phyloP scores from a whole-genome alignment of 768 basidiomycete species.

The Pulveroboletus sp. region DNA sequence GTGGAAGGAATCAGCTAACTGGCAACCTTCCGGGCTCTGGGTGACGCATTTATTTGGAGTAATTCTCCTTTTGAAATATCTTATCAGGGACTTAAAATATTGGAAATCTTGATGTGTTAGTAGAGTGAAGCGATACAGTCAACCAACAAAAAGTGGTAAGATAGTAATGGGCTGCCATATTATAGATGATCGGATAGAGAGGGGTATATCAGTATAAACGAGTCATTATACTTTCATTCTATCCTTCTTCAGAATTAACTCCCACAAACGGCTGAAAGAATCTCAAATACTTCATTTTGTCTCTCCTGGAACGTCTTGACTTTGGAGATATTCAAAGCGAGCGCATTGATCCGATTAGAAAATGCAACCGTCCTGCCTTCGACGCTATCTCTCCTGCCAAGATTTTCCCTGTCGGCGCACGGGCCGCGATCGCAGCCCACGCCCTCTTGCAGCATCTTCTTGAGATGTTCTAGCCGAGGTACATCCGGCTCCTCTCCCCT shows the following conservation, averaged over 20 bases:
- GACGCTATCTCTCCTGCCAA: constrained; percentile 43
- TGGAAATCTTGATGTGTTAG: too few species aligned
- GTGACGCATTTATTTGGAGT: too few species aligned
- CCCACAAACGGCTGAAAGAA: constrained; percentile 32
- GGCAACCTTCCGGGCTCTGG: too few species aligned
- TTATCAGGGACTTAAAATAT: too few species aligned
- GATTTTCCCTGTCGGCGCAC: constrained; percentile 19
- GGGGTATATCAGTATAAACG: constrained; percentile 4
- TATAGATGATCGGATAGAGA: neutral
- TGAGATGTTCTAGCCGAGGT: constrained; percentile 58
- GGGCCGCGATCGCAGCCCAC: constrained; percentile 38
- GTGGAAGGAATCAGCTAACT: too few species aligned
- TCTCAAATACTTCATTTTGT: constrained; percentile 66
- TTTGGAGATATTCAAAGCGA: constrained; percentile 67
- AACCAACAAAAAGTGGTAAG: neutral
- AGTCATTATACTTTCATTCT: neutral
- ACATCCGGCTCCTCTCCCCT: constrained; percentile 33
- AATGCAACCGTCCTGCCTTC: constrained; percentile 67
- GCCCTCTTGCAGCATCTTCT: constrained; percentile 54
- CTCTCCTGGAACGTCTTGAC: constrained; percentile 69
- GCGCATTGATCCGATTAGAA: constrained; percentile 70
- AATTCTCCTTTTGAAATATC: too few species aligned
- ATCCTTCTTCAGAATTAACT: neutral
- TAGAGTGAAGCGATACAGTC: neutral
- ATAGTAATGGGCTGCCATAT: neutral